Conservation (phyloP, 129 eudicot species). For the Artemisia argyi region DNA sequence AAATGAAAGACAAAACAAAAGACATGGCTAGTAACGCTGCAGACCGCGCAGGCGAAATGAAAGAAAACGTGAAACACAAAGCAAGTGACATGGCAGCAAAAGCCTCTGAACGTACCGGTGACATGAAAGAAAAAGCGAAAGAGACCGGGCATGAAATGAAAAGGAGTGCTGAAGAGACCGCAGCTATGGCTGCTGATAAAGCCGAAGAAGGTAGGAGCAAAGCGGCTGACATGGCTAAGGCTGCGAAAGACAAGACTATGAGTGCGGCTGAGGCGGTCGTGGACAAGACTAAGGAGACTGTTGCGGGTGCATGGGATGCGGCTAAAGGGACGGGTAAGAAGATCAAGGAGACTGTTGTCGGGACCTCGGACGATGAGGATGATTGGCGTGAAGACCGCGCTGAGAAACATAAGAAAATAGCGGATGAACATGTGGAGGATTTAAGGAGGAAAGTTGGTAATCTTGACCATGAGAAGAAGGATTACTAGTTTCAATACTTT, state of each 20-base stretch:
- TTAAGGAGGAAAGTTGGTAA: slow-evolving; percentile 31
- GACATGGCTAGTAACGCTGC: neutral
- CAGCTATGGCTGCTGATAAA: slow-evolving; percentile 25
- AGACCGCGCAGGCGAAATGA: slow-evolving; percentile 23
- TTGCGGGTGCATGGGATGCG: slow-evolving; percentile 66
- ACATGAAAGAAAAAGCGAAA: slow-evolving; percentile 26
- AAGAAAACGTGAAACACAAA: slow-evolving; percentile 27
- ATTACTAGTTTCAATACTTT: neutral
- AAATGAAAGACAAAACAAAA: slow-evolving; percentile 15
- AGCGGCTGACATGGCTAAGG: slow-evolving; percentile 37
- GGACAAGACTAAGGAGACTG: slow-evolving; percentile 55
- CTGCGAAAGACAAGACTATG: slow-evolving; percentile 37
- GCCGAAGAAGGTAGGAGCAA: slow-evolving; percentile 30
- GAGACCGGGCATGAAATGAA: slow-evolving; percentile 30
- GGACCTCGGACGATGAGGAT: slow-evolving; percentile 47
- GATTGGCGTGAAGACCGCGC: slow-evolving; percentile 43
- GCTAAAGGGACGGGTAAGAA: slow-evolving; percentile 62
- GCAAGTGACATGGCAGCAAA: slow-evolving; percentile 25
- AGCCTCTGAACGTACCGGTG: slow-evolving; percentile 20
- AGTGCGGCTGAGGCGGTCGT: slow-evolving; percentile 35
- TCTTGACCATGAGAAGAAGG: slow-evolving; percentile 47
- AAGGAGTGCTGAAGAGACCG: slow-evolving; percentile 28
- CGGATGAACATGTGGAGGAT: slow-evolving; percentile 38
- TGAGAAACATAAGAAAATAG: slow-evolving; percentile 10
- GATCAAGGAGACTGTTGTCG: slow-evolving; percentile 83